These are phyloP conservation scores for Pichia exigua DNA, from an alignment of 805 yeast genomes.

Conservation along the genomic window DNA sequence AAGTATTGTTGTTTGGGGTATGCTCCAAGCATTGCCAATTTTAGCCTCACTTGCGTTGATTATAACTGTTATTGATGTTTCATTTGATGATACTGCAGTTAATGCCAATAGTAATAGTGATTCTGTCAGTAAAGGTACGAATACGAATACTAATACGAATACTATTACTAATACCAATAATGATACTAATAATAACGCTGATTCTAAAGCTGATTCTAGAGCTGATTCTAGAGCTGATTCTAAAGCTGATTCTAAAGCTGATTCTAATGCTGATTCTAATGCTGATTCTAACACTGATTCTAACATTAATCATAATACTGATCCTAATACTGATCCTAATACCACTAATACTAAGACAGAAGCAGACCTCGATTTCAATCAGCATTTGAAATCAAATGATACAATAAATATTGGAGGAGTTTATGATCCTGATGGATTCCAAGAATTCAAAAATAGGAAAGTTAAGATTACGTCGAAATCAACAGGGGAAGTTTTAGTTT, in stretches of 20 bases:
- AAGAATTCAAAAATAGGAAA: neutral
- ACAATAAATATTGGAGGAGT: neutral
- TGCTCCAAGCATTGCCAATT: slow-evolving; percentile 3
- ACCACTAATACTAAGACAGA: neutral
- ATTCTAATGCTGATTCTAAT: neutral
- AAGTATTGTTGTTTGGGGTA: slow-evolving; percentile 4
- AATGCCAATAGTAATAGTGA: neutral
- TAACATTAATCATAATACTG: neutral
- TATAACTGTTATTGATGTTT: slow-evolving; percentile 1
- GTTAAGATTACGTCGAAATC: neutral
- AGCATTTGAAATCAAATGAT: neutral
- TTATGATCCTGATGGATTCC: neutral
- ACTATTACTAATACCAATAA: too few species aligned
- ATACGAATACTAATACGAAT: neutral
- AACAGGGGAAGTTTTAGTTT: slow-evolving; percentile 2
- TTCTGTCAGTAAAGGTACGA: neutral
- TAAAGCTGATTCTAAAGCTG: neutral
- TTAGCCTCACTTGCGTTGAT: slow-evolving; percentile 1
- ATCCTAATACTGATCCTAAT: neutral
- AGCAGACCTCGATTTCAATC: neutral
- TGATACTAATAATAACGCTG: neutral
- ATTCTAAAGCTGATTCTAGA: neutral
- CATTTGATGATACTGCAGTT: neutral
- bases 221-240: neutral
- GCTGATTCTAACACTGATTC: neutral